Percentiles rank a stretch among this genome's conserved stretches.
phyloP scores from a whole-genome alignment of 768 basidiomycete genomes.

The Daedaleopsis sinensis region DNA sequence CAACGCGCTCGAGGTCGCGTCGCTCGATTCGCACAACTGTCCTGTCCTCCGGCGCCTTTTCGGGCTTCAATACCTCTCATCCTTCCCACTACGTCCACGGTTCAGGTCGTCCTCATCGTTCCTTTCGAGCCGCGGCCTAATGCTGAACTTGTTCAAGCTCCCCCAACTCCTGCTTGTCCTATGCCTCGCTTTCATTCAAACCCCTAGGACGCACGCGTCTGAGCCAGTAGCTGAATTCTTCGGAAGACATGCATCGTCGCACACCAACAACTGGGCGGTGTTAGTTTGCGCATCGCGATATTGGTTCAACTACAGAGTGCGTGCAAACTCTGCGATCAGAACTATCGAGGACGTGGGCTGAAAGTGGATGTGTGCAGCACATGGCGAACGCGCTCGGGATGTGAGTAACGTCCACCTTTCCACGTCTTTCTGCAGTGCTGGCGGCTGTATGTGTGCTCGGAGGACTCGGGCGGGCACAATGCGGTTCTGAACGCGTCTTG shows the following conservation, averaged over 20 bases:
- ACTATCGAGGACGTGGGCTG: background rate
- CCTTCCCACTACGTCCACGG: background rate
- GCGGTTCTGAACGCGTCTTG: too few relatives aligned
- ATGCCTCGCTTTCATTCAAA: background rate
- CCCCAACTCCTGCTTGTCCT: background rate
- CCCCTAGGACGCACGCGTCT: background rate
- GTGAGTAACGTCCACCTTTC: constrained; percentile 44
- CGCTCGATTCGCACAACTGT: too few relatives aligned
- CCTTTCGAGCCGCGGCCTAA: background rate
- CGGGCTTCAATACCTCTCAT: background rate
- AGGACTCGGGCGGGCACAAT: background rate
- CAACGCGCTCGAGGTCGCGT: too few relatives aligned
- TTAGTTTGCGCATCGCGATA: constrained; percentile 92
- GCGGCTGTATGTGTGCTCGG: background rate
- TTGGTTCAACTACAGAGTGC: constrained; percentile 98
- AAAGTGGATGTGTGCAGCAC: constrained; percentile 56
- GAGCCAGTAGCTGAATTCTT: constrained; percentile 17
- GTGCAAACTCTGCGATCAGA: constrained; percentile 29
- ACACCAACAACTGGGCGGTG: constrained; percentile 99
- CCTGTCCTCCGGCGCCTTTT: too few relatives aligned
- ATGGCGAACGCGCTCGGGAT: constrained; percentile 99
- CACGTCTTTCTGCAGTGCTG: background rate
- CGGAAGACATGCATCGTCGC: constrained; percentile 35
- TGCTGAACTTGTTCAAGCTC: background rate
- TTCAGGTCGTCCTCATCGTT: background rate